Conservation (phyloP, 2,329 filamentous ascomycete species). For the Penicillium sp. region DNA sequence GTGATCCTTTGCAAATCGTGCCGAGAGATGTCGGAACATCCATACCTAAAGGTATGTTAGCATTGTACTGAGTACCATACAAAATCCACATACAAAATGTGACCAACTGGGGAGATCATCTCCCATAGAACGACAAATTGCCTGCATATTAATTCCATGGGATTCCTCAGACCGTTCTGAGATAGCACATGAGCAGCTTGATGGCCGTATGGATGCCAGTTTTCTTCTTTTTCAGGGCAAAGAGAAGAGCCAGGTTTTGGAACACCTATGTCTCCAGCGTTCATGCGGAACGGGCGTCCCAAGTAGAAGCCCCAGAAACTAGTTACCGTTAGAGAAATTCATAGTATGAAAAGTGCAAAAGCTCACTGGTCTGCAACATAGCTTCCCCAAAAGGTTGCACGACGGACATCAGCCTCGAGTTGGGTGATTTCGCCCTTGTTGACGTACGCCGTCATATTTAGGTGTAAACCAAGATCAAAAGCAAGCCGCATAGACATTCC, state of each 20-base stretch:
- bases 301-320: constrained; percentile 48
- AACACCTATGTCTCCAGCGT: constrained; percentile 43
- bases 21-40: constrained; percentile 39
- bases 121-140: constrained; percentile 46
- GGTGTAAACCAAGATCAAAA: constrained; percentile 47
- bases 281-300: constrained; percentile 45
- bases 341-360: background rate
- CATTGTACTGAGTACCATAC: background rate
- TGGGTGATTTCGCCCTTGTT: constrained; percentile 41
- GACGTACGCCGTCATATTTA: constrained; percentile 45
- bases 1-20: constrained; percentile 41
- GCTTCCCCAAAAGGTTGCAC: constrained; percentile 46
- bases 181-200: constrained; percentile 17
- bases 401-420: constrained; percentile 43
- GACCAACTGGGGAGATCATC: constrained; percentile 45
- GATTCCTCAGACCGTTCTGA: constrained; percentile 28
- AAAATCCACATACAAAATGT: constrained; percentile 38
- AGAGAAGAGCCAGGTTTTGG: constrained; percentile 37
- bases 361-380: constrained; percentile 45
- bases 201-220: constrained; percentile 37
- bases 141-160: constrained; percentile 37
- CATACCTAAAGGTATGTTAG: constrained; percentile 32
- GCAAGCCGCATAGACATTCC: constrained; percentile 49
- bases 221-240: constrained; percentile 27
- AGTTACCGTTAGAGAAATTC: background rate